Evolutionary conservation across 306 rosid species (phyloP).

Genomic region (Malus domestica): ASM211411v1 NC_041793.1:32174001-32174500

Average conservation of each 20-base stretch:
- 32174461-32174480: conserved; percentile 50
- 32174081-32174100: conserved; percentile 76
- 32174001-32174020: conserved; percentile 48
- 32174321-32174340: not conserved
- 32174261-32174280: conserved; percentile 13
- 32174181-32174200: conserved; percentile 72
- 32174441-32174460: conserved; percentile 9
- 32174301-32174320: not conserved
- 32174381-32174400: not conserved
- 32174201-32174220: conserved; percentile 80
- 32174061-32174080: conserved; percentile 62
- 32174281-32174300: conserved; percentile 11
- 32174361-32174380: not conserved
- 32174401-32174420: not conserved
- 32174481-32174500: conserved; percentile 65
- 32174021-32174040: conserved; percentile 66
- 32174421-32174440: not conserved
- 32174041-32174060: conserved; percentile 73
- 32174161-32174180: conserved; percentile 81
- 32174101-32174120: conserved; percentile 86
- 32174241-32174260: conserved; percentile 25
- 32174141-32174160: conserved; percentile 69
- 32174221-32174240: conserved; percentile 88
- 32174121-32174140: conserved; percentile 75
- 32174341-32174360: not conserved